These are phyloP conservation scores for Dioscorea cayenensis DNA, from an alignment of 116 monocot species.

Conservation along the genomic window DNA sequence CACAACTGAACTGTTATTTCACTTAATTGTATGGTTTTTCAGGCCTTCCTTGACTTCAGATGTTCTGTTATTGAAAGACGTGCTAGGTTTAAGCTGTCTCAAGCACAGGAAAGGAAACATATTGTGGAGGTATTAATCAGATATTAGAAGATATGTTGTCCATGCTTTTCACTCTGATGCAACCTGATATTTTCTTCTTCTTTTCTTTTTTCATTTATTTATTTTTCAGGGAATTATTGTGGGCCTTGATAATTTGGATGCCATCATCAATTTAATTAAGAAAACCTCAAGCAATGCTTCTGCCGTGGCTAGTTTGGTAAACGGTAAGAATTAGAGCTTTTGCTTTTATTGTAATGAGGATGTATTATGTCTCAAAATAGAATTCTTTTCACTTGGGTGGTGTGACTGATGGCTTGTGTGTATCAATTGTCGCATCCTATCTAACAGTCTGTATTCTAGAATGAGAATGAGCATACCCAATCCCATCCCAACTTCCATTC, in stretches of 20 bases:
- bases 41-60: conserved; percentile 97
- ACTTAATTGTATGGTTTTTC: conserved; percentile 2
- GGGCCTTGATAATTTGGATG: conserved; percentile 96
- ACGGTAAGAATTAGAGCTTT: conserved; percentile 33
- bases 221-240: conserved; percentile 70
- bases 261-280: conserved; percentile 65
- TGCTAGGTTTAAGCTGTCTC: conserved; percentile 84
- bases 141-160: not conserved
- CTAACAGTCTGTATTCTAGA: too few species aligned
- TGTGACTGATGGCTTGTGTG: too few species aligned
- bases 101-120: conserved; percentile 74
- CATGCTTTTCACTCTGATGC: not conserved
- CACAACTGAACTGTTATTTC: too few species aligned
- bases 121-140: conserved; percentile 82
- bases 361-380: too few species aligned
- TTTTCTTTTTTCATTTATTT: conserved; percentile 4
- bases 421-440: too few species aligned
- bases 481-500: too few species aligned
- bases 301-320: conserved; percentile 57
- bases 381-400: too few species aligned
- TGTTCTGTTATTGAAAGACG: conserved; percentile 90
- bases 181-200: not conserved
- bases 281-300: conserved; percentile 50
- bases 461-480: too few species aligned
- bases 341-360: not conserved